Percentiles rank a stretch among this genome's conserved stretches.
These are phyloP conservation scores for Lineolata rhizophorae DNA, from an alignment of 495 filamentous ascomycete species.

Conservation along the genomic window DNA sequence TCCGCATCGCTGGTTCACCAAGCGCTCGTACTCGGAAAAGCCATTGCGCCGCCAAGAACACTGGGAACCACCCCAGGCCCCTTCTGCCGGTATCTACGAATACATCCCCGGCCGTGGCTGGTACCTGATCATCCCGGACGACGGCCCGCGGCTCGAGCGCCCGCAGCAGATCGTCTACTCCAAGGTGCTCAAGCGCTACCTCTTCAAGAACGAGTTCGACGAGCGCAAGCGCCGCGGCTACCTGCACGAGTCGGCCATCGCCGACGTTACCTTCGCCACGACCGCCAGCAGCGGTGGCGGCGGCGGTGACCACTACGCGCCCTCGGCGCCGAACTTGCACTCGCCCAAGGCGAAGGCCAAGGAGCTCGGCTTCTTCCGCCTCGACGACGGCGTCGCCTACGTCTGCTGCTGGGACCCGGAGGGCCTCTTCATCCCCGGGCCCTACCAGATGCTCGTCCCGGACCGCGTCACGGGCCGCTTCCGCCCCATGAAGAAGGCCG, in stretches of 20 bases:
- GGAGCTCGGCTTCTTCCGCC: slow-evolving; percentile 10
- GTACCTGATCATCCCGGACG: slow-evolving; percentile 8
- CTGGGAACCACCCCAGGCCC: slow-evolving; percentile 12
- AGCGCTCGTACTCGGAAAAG: slow-evolving; percentile 2
- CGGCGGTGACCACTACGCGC: too few relatives aligned
- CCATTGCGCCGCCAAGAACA: slow-evolving; percentile 11
- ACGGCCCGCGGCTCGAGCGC: slow-evolving; percentile 2
- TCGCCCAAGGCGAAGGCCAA: neutral
- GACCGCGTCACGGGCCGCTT: neutral
- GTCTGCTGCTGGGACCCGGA: slow-evolving; percentile 11
- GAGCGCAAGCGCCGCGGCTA: slow-evolving; percentile 9
- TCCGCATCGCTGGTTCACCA: slow-evolving; percentile 12
- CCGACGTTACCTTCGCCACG: too few relatives aligned
- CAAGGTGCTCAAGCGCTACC: slow-evolving; percentile 10
- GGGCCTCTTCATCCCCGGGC: slow-evolving; percentile 4
- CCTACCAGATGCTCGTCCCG: neutral
- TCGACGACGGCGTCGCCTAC: slow-evolving; percentile 14
- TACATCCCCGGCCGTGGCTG: slow-evolving; percentile 15
- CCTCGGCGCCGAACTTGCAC: too few relatives aligned
- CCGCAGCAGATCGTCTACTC: slow-evolving; percentile 11
- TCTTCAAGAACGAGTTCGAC: slow-evolving; percentile 12
- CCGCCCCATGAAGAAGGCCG: too few relatives aligned
- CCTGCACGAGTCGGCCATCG: slow-evolving; percentile 5
- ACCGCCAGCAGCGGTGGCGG: too few relatives aligned
- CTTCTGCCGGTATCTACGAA: slow-evolving; percentile 12